Conservation (phyloP, 1,284 basidiomycete genomes). For the Sporisorium iseilematis-ciliati region DNA sequence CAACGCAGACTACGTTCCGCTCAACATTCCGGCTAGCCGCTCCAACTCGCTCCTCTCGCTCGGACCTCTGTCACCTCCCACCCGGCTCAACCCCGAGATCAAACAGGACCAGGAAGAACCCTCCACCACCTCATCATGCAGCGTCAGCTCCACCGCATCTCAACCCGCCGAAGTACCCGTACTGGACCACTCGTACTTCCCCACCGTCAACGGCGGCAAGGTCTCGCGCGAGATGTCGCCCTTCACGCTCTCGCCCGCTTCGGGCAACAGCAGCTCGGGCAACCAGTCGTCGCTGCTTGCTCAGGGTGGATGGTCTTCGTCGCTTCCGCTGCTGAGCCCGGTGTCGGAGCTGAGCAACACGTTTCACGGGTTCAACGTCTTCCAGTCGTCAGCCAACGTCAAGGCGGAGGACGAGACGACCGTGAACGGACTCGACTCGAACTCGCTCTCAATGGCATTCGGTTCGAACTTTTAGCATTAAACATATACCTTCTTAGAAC, state of each 20-base stretch:
- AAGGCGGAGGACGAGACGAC: conserved; percentile 3
- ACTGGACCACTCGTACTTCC: conserved; percentile 30
- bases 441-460: too few species aligned
- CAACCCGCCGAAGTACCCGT: conserved; percentile 15
- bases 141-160: conserved; percentile 31
- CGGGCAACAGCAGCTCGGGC: conserved; percentile 14
- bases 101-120: conserved; percentile 19
- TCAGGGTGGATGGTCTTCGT: conserved; percentile 27
- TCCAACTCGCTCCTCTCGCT: conserved; percentile 34
- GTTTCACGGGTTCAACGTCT: conserved; percentile 29
- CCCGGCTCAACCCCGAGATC: conserved; percentile 7
- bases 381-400: conserved; percentile 3
- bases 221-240: conserved; percentile 22
- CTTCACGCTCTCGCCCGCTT: conserved; percentile 21
- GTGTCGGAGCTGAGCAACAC: conserved; percentile 32
- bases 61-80: conserved; percentile 30
- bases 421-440: too few species aligned
- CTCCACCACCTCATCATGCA: conserved; percentile 26
- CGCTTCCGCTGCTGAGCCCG: conserved; percentile 28
- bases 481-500: too few species aligned
- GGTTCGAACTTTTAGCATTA: too few species aligned
- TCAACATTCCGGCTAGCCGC: conserved; percentile 12
- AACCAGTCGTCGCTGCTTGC: conserved; percentile 19
- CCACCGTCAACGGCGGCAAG: conserved; percentile 6
- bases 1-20: conserved; percentile 14